A percentile compares a stretch with the other conserved stretches of the same genome.
Conservation (phyloP, 495 filamentous ascomycete species). For the Aspergillus coremiiformis region DNA sequence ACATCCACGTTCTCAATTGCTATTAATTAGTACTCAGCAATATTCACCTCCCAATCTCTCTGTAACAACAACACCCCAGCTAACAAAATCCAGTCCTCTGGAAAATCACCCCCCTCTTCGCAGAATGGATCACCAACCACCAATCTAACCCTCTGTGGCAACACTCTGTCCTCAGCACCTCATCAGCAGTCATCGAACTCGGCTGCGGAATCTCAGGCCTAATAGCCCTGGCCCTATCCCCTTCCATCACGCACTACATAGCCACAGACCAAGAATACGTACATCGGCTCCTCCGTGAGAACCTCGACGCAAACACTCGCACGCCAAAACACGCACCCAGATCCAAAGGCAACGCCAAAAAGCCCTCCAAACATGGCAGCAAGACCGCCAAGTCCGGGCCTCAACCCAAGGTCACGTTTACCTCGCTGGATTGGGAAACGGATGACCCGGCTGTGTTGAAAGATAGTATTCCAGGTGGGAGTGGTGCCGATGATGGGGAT, state of each 20-base stretch:
- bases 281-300: constrained; percentile 61
- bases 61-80: constrained; percentile 1
- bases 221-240: constrained; percentile 57
- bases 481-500: constrained; percentile 20
- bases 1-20: no score
- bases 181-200: constrained; percentile 66
- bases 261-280: constrained; percentile 90
- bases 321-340: constrained; percentile 6
- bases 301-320: constrained; percentile 60
- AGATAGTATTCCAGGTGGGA: constrained; percentile 14
- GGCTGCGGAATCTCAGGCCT: constrained; percentile 82
- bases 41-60: no score
- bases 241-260: constrained; percentile 56
- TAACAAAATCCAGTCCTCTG: constrained; percentile 58
- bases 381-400: background rate
- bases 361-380: background rate
- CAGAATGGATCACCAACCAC: constrained; percentile 62
- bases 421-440: constrained; percentile 39
- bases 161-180: constrained; percentile 42
- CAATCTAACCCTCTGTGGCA: constrained; percentile 58
- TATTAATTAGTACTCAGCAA: no score
- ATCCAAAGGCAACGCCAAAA: background rate
- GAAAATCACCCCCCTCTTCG: constrained; percentile 85
- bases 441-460: constrained; percentile 31
- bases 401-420: constrained; percentile 33